A percentile compares a stretch with the other conserved stretches of the same genome.
Conservation (phyloP, 1,139 yeast genomes). For the Diutina ranongensis region DNA sequence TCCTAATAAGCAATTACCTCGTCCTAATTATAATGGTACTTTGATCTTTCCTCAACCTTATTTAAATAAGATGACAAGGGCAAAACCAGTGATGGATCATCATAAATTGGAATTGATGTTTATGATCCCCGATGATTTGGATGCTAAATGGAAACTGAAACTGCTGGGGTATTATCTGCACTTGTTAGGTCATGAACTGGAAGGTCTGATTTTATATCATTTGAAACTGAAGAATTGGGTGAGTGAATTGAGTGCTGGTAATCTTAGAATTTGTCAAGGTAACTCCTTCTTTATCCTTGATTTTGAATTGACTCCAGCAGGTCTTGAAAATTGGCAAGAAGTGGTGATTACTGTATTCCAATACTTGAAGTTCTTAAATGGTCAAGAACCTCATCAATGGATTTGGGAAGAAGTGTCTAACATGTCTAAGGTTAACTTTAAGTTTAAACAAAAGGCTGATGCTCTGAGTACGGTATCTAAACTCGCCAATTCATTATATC, state of each 20-base stretch:
- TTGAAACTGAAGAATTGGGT: constrained; percentile 75
- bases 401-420: constrained; percentile 38
- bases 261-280: constrained; percentile 48
- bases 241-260: constrained; percentile 63
- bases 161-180: constrained; percentile 70
- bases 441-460: constrained; percentile 54
- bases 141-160: constrained; percentile 48
- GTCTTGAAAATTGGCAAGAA: constrained; percentile 52
- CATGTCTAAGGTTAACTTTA: constrained; percentile 41
- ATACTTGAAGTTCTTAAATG: constrained; percentile 49
- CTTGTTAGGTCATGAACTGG: constrained; percentile 83
- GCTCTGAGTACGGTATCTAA: constrained; percentile 52
- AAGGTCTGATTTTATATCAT: constrained; percentile 65
- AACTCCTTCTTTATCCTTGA: constrained; percentile 56
- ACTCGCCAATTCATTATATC: constrained; percentile 33
- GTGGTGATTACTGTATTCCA: constrained; percentile 54
- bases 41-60: constrained; percentile 22
- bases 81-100: constrained; percentile 75
- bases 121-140: constrained; percentile 63
- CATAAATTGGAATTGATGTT: constrained; percentile 59
- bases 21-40: constrained; percentile 35
- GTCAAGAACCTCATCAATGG: constrained; percentile 47
- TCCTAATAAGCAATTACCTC: constrained; percentile 39
- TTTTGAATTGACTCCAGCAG: constrained; percentile 65
- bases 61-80: constrained; percentile 43